These are phyloP conservation scores for Hemileccinum impolitum DNA, from an alignment of 768 basidiomycete species.

Conservation along the genomic window DNA sequence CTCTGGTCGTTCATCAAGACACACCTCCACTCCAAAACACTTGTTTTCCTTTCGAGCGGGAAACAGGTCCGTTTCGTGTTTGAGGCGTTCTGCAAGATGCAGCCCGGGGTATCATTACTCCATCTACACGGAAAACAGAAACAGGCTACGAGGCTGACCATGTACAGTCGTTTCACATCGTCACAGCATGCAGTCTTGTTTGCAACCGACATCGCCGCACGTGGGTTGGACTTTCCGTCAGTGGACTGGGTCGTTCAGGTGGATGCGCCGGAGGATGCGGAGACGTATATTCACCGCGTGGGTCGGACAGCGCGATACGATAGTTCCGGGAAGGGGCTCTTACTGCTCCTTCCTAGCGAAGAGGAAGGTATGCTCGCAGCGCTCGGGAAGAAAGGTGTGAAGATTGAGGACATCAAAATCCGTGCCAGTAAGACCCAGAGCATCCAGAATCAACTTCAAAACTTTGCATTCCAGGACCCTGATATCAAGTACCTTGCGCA, in stretches of 20 bases:
- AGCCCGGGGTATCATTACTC: slow-evolving; percentile 89
- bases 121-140: slow-evolving; percentile 97
- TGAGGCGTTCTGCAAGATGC: slow-evolving; percentile 93
- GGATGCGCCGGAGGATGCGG: slow-evolving; percentile 95
- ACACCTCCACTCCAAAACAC: slow-evolving; percentile 84
- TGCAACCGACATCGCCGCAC: slow-evolving; percentile 94
- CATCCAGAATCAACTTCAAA: slow-evolving; percentile 87
- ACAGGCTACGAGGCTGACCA: slow-evolving; percentile 79
- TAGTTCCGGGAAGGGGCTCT: slow-evolving; percentile 78
- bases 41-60: slow-evolving; percentile 92
- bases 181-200: slow-evolving; percentile 84
- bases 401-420: slow-evolving; percentile 80
- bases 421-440: slow-evolving; percentile 81
- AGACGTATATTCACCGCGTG: slow-evolving; percentile 96
- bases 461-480: slow-evolving; percentile 89
- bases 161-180: slow-evolving; percentile 81
- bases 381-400: slow-evolving; percentile 68
- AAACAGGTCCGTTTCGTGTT: slow-evolving; percentile 98
- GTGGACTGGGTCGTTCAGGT: slow-evolving; percentile 97
- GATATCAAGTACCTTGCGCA: slow-evolving; percentile 98
- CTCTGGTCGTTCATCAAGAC: slow-evolving; percentile 95
- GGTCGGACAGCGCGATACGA: slow-evolving; percentile 94
- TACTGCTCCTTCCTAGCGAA: slow-evolving; percentile 86
- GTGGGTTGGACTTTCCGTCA: slow-evolving; percentile 93
- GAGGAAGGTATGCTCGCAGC: slow-evolving; percentile 84